These are phyloP conservation scores for Pleurotus cornucopiae DNA, from an alignment of 768 basidiomycete genomes.

Conservation along the genomic window DNA sequence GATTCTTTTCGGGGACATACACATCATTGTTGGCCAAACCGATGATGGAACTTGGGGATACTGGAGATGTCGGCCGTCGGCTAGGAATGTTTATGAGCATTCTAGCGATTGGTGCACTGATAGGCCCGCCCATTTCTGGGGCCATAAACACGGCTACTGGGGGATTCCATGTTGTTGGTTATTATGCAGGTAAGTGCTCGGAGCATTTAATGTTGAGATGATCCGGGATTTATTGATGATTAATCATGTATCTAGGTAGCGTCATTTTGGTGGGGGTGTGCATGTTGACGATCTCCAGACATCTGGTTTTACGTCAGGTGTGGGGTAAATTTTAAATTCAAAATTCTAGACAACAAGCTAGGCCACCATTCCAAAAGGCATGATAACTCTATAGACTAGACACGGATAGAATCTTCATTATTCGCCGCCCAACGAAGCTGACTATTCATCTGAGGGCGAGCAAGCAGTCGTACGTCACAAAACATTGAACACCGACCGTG, in stretches of 20 bases:
- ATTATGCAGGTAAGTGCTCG: constrained; percentile 41
- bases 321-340: constrained; percentile 16
- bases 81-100: constrained; percentile 52
- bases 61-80: constrained; percentile 52
- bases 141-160: constrained; percentile 45
- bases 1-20: constrained; percentile 7
- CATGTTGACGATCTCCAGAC: constrained; percentile 13
- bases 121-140: constrained; percentile 62
- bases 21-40: constrained; percentile 4
- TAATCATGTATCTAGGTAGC: constrained; percentile 9
- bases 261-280: constrained; percentile 14
- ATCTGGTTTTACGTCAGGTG: constrained; percentile 9
- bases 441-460: too few species aligned
- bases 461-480: too few species aligned
- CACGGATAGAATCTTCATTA: too few species aligned
- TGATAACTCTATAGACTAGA: too few species aligned
- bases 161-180: constrained; percentile 40
- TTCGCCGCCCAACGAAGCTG: too few species aligned
- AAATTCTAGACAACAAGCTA: not conserved
- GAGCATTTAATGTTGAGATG: too few species aligned
- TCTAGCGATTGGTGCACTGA: constrained; percentile 48
- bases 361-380: too few species aligned
- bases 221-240: too few species aligned
- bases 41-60: constrained; percentile 37
- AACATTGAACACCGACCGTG: too few species aligned